These are phyloP conservation scores for Marchantia polymorpha DNA, from an alignment of 225 moss, liverwort and hornwort species.

Conservation along the genomic window DNA sequence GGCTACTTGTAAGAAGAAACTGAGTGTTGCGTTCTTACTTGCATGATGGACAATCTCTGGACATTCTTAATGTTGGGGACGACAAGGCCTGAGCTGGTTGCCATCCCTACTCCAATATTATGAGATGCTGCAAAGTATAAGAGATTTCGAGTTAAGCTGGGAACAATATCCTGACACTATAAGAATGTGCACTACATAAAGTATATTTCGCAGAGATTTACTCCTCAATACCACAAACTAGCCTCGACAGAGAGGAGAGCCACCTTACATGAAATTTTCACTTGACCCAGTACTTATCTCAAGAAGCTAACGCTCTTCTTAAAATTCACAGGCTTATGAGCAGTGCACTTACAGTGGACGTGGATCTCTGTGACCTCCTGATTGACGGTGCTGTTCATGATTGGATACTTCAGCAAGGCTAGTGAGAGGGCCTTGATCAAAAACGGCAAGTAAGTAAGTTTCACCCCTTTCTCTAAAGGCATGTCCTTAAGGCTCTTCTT, in stretches of 20 bases:
- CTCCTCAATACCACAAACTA: too few species aligned
- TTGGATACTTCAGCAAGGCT: conserved; percentile 67
- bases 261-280: too few species aligned
- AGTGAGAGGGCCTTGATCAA: conserved; percentile 84
- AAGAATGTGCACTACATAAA: too few species aligned
- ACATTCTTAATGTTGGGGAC: conserved; percentile 96
- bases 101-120: conserved; percentile 86
- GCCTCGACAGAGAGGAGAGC: too few species aligned
- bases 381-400: conserved; percentile 86
- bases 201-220: too few species aligned
- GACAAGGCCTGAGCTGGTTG: conserved; percentile 80
- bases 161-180: neutral
- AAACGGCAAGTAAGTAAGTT: conserved; percentile 81
- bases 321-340: neutral
- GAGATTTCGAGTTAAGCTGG: neutral
- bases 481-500: conserved; percentile 51
- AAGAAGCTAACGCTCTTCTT: neutral
- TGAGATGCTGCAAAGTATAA: conserved; percentile 65
- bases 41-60: conserved; percentile 64
- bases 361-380: conserved; percentile 73
- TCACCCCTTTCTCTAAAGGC: conserved; percentile 59
- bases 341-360: conserved; percentile 48
- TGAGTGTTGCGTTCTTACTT: conserved; percentile 38
- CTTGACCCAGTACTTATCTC: too few species aligned
- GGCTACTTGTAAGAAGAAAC: neutral